phyloP scores from a whole-genome alignment of 805 yeast species.

The Metschnikowia peoriensis region DNA sequence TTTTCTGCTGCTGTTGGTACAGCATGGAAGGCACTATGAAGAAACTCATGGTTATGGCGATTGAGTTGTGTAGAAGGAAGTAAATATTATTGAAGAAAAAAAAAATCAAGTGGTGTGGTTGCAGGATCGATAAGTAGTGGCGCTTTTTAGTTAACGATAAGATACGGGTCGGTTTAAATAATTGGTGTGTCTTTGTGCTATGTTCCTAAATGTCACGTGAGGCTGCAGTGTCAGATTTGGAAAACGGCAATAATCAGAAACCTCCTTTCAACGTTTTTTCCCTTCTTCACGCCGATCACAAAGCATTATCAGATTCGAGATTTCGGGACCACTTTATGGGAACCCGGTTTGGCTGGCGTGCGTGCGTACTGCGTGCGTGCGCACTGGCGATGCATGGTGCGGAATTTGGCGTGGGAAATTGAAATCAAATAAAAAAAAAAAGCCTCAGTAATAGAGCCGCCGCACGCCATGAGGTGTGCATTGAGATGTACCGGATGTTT shows the following conservation, averaged over 20 bases:
- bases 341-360: not conserved
- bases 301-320: not conserved
- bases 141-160: no score
- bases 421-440: not conserved
- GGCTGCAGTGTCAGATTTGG: no score
- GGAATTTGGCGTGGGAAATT: not conserved
- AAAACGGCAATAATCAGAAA: no score
- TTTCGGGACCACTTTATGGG: not conserved
- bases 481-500: not conserved
- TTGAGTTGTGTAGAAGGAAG: not conserved
- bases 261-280: not conserved
- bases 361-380: not conserved
- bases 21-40: slow-evolving; percentile 39
- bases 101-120: no score
- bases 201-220: no score
- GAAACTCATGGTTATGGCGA: slow-evolving; percentile 30
- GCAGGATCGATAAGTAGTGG: no score
- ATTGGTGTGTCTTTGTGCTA: no score
- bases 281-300: not conserved
- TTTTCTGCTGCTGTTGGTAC: slow-evolving; percentile 41
- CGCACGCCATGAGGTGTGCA: not conserved
- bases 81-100: no score
- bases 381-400: not conserved
- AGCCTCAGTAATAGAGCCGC: not conserved
- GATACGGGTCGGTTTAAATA: no score